A percentile compares a stretch with the other conserved stretches of the same genome.
Evolutionary conservation across 768 basidiomycete species (phyloP).

Genomic region (Mycena sanguinolenta): DNA sequence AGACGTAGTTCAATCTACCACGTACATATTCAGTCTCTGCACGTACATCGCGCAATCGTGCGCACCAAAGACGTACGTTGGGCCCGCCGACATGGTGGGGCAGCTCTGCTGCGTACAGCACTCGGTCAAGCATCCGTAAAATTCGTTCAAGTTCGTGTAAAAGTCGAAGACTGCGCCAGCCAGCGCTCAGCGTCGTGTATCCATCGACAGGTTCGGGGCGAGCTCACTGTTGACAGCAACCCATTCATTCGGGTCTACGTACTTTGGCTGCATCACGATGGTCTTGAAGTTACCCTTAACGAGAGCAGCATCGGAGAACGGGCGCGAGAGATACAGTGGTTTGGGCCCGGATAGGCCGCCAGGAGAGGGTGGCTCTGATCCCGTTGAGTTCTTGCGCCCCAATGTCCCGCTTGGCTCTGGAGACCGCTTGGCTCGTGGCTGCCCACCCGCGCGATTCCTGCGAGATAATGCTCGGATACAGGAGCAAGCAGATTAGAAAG

Average conservation of each 20-base stretch:
- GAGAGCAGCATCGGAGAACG: slow-evolving; percentile 94
- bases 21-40: not conserved
- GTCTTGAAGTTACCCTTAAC: slow-evolving; percentile 99
- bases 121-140: slow-evolving; percentile 94
- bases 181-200: not conserved
- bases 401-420: slow-evolving; percentile 50
- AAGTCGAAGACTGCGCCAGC: slow-evolving; percentile 89
- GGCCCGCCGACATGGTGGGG: slow-evolving; percentile 92
- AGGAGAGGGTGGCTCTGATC: slow-evolving; percentile 57
- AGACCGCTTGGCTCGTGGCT: slow-evolving; percentile 52
- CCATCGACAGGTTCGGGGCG: not conserved
- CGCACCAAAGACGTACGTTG: slow-evolving; percentile 66
- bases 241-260: slow-evolving; percentile 97
- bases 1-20: slow-evolving; percentile 93
- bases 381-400: slow-evolving; percentile 47
- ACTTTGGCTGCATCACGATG: slow-evolving; percentile 96
- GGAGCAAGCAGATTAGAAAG: not conserved
- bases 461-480: not conserved
- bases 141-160: slow-evolving; percentile 96
- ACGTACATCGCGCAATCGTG: not conserved
- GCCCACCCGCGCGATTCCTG: slow-evolving; percentile 33
- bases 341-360: slow-evolving; percentile 54
- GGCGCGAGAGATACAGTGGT: slow-evolving; percentile 91
- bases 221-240: slow-evolving; percentile 92
- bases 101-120: slow-evolving; percentile 92